Evolutionary conservation across 768 basidiomycete genomes (phyloP).

Genomic region (Suillus tomentosus): DNA sequence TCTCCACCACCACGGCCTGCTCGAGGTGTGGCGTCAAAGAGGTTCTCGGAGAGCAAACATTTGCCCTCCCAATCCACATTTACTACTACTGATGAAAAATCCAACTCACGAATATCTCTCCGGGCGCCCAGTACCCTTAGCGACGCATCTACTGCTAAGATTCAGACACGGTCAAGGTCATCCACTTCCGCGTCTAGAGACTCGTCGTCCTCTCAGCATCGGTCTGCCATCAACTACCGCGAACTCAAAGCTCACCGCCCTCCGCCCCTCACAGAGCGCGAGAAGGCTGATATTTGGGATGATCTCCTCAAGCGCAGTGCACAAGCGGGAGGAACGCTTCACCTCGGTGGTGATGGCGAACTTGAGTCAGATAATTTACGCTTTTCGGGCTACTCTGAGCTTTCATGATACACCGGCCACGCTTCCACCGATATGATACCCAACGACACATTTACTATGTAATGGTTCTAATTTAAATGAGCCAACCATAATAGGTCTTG

Average conservation of each 20-base stretch:
- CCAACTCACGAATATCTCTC: constrained; percentile 16
- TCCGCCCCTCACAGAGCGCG: constrained; percentile 56
- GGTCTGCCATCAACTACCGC: constrained; percentile 48
- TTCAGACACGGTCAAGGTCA: constrained; percentile 19
- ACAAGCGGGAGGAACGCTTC: constrained; percentile 73
- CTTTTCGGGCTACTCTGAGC: constrained; percentile 36
- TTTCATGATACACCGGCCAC: not conserved
- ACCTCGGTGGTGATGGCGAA: constrained; percentile 44
- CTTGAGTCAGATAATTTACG: constrained; percentile 47
- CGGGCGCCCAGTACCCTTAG: constrained; percentile 28
- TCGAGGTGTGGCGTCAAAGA: constrained; percentile 14
- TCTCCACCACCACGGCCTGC: constrained; percentile 31
- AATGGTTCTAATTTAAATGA: constrained; percentile 10
- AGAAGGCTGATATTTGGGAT: constrained; percentile 75
- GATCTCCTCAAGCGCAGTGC: constrained; percentile 67
- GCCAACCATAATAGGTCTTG: constrained; percentile 14
- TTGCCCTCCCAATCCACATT: constrained; percentile 6
- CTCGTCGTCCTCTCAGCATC: constrained; percentile 17
- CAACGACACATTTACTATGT: constrained; percentile 12
- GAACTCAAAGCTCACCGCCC: constrained; percentile 41
- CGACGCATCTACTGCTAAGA: constrained; percentile 34
- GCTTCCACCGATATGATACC: not conserved
- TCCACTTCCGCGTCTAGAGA: constrained; percentile 17
- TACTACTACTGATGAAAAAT: not conserved
- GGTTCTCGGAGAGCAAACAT: constrained; percentile 10